Evolutionary conservation across 495 filamentous ascomycete species (phyloP).

Genomic region (Talaromyces adpressus): DNA sequence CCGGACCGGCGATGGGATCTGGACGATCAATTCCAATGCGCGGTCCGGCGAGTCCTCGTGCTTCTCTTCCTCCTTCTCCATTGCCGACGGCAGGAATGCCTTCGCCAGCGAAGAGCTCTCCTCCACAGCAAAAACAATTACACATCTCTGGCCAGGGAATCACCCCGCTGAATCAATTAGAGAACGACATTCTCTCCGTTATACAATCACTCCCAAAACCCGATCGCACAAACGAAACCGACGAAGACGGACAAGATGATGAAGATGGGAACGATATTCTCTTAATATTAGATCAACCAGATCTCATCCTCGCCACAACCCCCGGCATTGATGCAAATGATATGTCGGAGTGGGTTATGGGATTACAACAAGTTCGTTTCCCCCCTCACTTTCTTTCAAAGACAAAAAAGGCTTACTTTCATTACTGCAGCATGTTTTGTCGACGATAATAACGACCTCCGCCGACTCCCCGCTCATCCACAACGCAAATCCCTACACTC

Average conservation of each 20-base stretch:
- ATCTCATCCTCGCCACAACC: constrained; percentile 42
- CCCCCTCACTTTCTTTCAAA: background rate
- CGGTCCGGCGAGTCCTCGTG: background rate
- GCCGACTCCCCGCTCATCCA: constrained; percentile 66
- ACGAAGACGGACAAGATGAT: constrained; percentile 14
- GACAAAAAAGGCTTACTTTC: background rate
- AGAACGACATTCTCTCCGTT: constrained; percentile 32
- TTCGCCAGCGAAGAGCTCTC: background rate
- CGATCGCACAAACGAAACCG: background rate
- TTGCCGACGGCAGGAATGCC: background rate
- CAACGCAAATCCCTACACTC: constrained; percentile 23
- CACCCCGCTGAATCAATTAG: constrained; percentile 27
- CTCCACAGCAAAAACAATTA: constrained; percentile 22
- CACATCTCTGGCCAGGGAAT: constrained; percentile 28
- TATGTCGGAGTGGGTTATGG: constrained; percentile 38
- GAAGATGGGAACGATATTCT: constrained; percentile 17
- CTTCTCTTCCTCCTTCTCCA: background rate
- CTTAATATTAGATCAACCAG: constrained; percentile 47
- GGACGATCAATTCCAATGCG: background rate
- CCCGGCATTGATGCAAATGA: constrained; percentile 37
- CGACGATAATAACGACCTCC: constrained; percentile 58
- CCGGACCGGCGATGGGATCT: background rate
- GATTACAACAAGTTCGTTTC: constrained; percentile 34
- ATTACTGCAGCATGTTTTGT: constrained; percentile 33
- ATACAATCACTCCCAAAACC: constrained; percentile 12